Percentiles rank a stretch among this genome's conserved stretches.
These are phyloP conservation scores for Penicillium occitanis DNA, from an alignment of 2,329 filamentous ascomycete genomes.

Conservation along the genomic window DNA sequence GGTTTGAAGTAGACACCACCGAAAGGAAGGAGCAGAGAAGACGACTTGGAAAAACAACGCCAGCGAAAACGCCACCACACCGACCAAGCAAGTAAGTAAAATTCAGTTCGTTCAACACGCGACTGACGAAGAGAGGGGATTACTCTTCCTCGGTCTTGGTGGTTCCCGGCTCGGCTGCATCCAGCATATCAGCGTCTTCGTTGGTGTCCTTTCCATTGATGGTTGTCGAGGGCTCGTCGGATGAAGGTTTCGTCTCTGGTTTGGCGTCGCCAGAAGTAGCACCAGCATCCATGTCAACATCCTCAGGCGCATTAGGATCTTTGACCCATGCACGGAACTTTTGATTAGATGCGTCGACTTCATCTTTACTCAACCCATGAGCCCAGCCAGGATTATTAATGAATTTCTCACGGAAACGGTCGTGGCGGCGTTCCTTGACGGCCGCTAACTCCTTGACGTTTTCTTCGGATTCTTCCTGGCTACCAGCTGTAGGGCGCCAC, in stretches of 20 bases:
- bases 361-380: slow-evolving; percentile 50
- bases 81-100: not conserved
- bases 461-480: slow-evolving; percentile 34
- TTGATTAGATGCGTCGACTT: slow-evolving; percentile 50
- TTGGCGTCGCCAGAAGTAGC: not conserved
- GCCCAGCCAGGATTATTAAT: slow-evolving; percentile 55
- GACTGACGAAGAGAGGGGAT: slow-evolving; percentile 14
- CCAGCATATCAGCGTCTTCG: slow-evolving; percentile 37
- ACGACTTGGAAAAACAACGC: slow-evolving; percentile 17
- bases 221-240: not conserved
- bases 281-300: slow-evolving; percentile 19
- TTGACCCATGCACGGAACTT: slow-evolving; percentile 51
- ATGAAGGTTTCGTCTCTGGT: not conserved
- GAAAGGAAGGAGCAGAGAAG: not conserved
- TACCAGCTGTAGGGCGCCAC: slow-evolving; percentile 48
- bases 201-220: slow-evolving; percentile 24
- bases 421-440: slow-evolving; percentile 44
- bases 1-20: not conserved
- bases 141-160: slow-evolving; percentile 26
- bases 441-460: slow-evolving; percentile 37
- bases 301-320: slow-evolving; percentile 27
- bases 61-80: not conserved
- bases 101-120: not conserved
- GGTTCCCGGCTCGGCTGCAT: slow-evolving; percentile 31
- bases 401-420: slow-evolving; percentile 54